phyloP scores from a whole-genome alignment of 805 yeast species.

The Starmera dryadoides region DNA sequence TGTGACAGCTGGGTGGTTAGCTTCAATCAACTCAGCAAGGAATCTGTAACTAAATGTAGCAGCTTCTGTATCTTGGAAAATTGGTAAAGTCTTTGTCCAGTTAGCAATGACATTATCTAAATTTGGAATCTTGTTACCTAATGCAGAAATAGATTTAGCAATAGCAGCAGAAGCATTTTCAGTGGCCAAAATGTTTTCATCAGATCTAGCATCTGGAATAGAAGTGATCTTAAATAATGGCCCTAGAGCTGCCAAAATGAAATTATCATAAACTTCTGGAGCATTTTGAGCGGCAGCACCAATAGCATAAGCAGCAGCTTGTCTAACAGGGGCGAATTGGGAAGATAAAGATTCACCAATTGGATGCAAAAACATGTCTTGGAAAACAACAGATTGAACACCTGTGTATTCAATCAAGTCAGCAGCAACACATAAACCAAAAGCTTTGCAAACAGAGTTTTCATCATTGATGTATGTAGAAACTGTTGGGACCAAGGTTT shows the following conservation, averaged over 20 bases:
- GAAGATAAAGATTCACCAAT: slow-evolving; percentile 60
- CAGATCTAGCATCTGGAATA: slow-evolving; percentile 78
- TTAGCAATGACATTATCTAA: slow-evolving; percentile 54
- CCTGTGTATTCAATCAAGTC: slow-evolving; percentile 82
- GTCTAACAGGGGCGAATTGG: slow-evolving; percentile 69
- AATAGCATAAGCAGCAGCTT: slow-evolving; percentile 76
- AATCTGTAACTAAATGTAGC: slow-evolving; percentile 81
- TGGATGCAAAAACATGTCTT: slow-evolving; percentile 55
- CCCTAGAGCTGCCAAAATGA: slow-evolving; percentile 64
- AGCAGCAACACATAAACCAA: slow-evolving; percentile 74
- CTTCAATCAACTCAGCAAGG: slow-evolving; percentile 62
- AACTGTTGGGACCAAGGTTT: slow-evolving; percentile 54
- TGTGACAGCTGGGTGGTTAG: slow-evolving; percentile 51
- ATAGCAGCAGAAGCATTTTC: slow-evolving; percentile 80
- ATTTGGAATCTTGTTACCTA: slow-evolving; percentile 52
- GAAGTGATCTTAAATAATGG: slow-evolving; percentile 66
- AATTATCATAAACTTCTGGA: slow-evolving; percentile 52
- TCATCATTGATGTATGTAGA: slow-evolving; percentile 57
- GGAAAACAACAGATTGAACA: slow-evolving; percentile 52
- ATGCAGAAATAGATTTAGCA: slow-evolving; percentile 71
- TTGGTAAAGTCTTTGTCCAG: slow-evolving; percentile 82
- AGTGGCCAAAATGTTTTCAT: slow-evolving; percentile 79
- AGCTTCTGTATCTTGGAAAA: slow-evolving; percentile 78
- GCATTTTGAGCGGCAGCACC: slow-evolving; percentile 87
- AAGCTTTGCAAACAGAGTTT: slow-evolving; percentile 59